A percentile compares a stretch with the other conserved stretches of the same genome.
These are phyloP conservation scores for Ogataea zsoltii DNA, from an alignment of 805 yeast species.

Conservation along the genomic window DNA sequence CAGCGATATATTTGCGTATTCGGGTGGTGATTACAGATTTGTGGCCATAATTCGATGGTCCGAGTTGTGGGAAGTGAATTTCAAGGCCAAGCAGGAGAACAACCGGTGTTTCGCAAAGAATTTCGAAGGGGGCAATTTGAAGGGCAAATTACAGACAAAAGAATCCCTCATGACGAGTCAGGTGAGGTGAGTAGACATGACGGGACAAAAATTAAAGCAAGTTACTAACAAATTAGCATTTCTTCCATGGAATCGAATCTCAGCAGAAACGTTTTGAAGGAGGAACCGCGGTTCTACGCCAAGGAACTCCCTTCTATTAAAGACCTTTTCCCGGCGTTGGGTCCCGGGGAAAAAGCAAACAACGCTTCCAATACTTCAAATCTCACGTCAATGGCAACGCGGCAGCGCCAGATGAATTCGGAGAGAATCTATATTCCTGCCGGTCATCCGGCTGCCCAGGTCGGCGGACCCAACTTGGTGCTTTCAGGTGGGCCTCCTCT, in stretches of 20 bases:
- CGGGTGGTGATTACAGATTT: too few species aligned
- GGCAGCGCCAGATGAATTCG: not conserved
- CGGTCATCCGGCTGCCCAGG: not conserved
- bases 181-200: conserved; percentile 4
- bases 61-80: not conserved
- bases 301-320: conserved; percentile 27
- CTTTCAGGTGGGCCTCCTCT: not conserved
- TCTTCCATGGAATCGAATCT: conserved; percentile 1
- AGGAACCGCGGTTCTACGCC: not conserved
- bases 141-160: not conserved
- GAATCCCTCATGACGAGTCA: conserved; percentile 1
- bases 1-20: not conserved
- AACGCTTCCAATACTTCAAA: not conserved
- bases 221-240: not conserved
- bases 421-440: not conserved
- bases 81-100: too few species aligned
- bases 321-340: conserved; percentile 21
- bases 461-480: conserved; percentile 1
- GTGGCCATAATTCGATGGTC: too few species aligned
- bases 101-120: not conserved
- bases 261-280: conserved; percentile 6
- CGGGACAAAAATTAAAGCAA: not conserved
- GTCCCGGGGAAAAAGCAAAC: not conserved
- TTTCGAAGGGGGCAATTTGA: not conserved
- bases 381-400: conserved; percentile 7